Base-by-base conservation (phyloP, 306 rosid genomes). In the Acacia crassicarpa region DNA sequence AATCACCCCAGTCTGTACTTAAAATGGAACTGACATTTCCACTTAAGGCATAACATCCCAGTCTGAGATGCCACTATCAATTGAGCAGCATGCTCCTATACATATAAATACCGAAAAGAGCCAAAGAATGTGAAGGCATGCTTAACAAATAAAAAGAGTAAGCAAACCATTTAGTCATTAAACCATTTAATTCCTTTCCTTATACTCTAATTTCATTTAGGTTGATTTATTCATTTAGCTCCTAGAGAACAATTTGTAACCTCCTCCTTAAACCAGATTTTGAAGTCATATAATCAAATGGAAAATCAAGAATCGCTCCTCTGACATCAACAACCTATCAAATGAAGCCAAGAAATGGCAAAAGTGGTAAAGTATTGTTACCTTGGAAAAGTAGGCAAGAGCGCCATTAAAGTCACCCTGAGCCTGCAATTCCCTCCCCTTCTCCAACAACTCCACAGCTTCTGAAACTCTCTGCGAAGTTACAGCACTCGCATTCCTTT, bases 361-460 rank as follows among this genome's bases (percentile, higher is more conserved):
- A 41, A 68, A 40, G 13, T 8, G 32, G 23, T 8, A 27, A 20
- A 22, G 15, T 22, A 22, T 22, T n/a, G 41, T 73, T 16, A 89
- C 98, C 92, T 83, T 87, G 70, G 98, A 86, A 46, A 90, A 93
- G 84, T 83, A 90, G 16, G 54, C 10, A 85, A 93, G 97, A 71
- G 97, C 93, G 49, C 81, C 92, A 77, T 56, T 69, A 32, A 90
- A 93, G 84, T 93, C 93, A 43, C 94, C 76, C 49, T 61, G 84
- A 38, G 94, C 94, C 79, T 90, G 94, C 76, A 88, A 88, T 46
- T 89, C 94, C 69, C 90, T 91, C 20, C 94, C 98, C 75, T 86
- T 94, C 75, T 91, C 97, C 86, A 91, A 85, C 87, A 91, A 84
- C 20, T 87, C 90, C 78, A 89, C 87, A 2, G 91, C 94, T 32